Conservation (phyloP, 352 stramenopile genomes). For the Phytophthora sojae region DNA sequence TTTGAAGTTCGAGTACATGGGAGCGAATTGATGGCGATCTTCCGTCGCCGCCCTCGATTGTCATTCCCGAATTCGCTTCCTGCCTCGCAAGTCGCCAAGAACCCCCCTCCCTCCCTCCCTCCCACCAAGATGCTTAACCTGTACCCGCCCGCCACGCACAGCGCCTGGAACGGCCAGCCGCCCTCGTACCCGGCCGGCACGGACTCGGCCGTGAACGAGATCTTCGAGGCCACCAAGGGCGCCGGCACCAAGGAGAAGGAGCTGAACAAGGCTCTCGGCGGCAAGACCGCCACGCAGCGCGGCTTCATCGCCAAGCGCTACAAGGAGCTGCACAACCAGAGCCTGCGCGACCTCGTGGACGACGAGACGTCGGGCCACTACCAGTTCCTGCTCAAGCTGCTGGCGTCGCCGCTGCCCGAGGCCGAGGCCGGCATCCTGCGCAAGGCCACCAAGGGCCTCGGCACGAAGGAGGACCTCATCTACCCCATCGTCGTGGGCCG, state of each 20-base stretch:
- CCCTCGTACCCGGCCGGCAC: constrained; percentile 55
- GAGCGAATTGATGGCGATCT: too few species aligned
- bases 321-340: constrained; percentile 70
- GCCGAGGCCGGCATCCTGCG: constrained; percentile 69
- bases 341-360: constrained; percentile 66
- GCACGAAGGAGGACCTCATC: constrained; percentile 74
- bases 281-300: constrained; percentile 67
- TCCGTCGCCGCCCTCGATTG: too few species aligned
- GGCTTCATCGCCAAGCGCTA: constrained; percentile 76
- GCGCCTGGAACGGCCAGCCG: constrained; percentile 59
- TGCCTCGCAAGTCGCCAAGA: constrained; percentile 28
- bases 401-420: constrained; percentile 67
- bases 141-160: constrained; percentile 78
- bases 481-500: constrained; percentile 69
- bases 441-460: constrained; percentile 68
- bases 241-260: constrained; percentile 72
- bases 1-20: too few species aligned
- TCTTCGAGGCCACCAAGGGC: constrained; percentile 71
- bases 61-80: constrained; percentile 32
- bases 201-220: constrained; percentile 67
- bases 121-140: constrained; percentile 71
- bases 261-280: constrained; percentile 65
- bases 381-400: constrained; percentile 67
- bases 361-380: constrained; percentile 72
- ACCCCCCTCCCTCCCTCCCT: neutral